A percentile compares a stretch with the other conserved stretches of the same genome.
Conservation (phyloP, 768 basidiomycete species). For the Pleurotus citrinopileatus region DNA sequence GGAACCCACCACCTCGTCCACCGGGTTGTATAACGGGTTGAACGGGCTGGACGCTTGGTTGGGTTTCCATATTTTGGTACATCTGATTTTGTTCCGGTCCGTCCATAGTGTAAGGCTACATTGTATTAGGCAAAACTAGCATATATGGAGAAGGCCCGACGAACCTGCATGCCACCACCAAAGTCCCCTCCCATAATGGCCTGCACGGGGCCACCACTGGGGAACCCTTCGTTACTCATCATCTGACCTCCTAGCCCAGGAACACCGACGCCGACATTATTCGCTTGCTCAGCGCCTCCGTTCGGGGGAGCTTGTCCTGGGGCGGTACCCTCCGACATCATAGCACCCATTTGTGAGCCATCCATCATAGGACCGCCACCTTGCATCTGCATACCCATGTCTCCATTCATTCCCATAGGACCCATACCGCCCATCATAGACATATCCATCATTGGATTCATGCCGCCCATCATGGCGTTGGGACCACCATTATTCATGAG, state of each 20-base stretch:
- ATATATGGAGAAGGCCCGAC: slow-evolving; percentile 27
- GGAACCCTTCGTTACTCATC: slow-evolving; percentile 43
- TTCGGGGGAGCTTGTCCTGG: slow-evolving; percentile 29
- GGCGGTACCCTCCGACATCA: slow-evolving; percentile 35
- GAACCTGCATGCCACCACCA: slow-evolving; percentile 59
- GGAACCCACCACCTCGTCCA: slow-evolving; percentile 32
- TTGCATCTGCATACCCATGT: slow-evolving; percentile 50
- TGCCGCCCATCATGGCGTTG: slow-evolving; percentile 48
- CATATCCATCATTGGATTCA: slow-evolving; percentile 73
- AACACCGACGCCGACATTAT: slow-evolving; percentile 30
- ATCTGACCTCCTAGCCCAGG: slow-evolving; percentile 36
- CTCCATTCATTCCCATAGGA: slow-evolving; percentile 59
- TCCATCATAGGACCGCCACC: slow-evolving; percentile 54
- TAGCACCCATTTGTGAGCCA: slow-evolving; percentile 20
- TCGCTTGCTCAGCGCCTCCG: slow-evolving; percentile 15
- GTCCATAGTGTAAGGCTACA: slow-evolving; percentile 9
- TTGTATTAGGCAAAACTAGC: slow-evolving; percentile 13
- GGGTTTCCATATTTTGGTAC: slow-evolving; percentile 63
- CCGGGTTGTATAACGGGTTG: slow-evolving; percentile 37
- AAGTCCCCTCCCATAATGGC: slow-evolving; percentile 70
- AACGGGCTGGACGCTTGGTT: slow-evolving; percentile 22
- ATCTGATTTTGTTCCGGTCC: slow-evolving; percentile 55
- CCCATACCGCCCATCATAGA: slow-evolving; percentile 37
- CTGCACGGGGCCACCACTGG: slow-evolving; percentile 35
- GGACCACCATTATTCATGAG: slow-evolving; percentile 68